Evolutionary conservation across 1,284 basidiomycete species (phyloP), one percentile per base, ranked within the genome.

Genomic region (Tylopilus orsonianus): DNA sequence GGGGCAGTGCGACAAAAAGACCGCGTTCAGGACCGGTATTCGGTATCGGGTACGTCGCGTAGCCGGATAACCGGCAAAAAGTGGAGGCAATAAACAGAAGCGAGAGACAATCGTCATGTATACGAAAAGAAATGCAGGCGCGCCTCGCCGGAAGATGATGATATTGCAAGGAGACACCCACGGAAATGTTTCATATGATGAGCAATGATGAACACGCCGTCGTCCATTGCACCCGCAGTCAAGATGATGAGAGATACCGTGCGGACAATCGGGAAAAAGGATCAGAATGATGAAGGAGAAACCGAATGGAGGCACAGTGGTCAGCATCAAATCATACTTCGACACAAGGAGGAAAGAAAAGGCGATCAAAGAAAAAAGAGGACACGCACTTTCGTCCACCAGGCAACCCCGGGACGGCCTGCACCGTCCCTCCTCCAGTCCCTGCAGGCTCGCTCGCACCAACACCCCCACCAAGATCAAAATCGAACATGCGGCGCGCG

Each of bases 301-400:
- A 38, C 26, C 10, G 24, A 45, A 36, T 24, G 27, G n/a, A 35
- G 20, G 39, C 32, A 44, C 18, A n/a, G n/a, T 26, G 40, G 41
- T 61, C 41, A 65, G 60, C 38, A 51, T 44, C 41, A 34, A 9
- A 8, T 33, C 30, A 29, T 35, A 43, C 26, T 41, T 36, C 14
- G 32, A 10, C 18, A 12, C 5, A 10, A 6, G 5, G 22, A 26
- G 24, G 34, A 16, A 26, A 33, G 13, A 32, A 35, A 33, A 5
- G 22, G 26, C n/a, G 18, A 1, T n/a, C n/a, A n/a, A n/a, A 24
- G 22, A 26, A 45, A 33, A 49, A 53, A 50, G 38, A 2, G 14
- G 32, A 42, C 16, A 62, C 63, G 51, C 53, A 66, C 63, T 56
- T 66, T 8, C 61, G 60, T 45, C 53, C 61, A 38, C 57, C 49